A percentile compares a stretch with the other conserved stretches of the same genome.
Conservation (phyloP, 306 rosid genomes). For the Astragalus glycyphyllos region DNA sequence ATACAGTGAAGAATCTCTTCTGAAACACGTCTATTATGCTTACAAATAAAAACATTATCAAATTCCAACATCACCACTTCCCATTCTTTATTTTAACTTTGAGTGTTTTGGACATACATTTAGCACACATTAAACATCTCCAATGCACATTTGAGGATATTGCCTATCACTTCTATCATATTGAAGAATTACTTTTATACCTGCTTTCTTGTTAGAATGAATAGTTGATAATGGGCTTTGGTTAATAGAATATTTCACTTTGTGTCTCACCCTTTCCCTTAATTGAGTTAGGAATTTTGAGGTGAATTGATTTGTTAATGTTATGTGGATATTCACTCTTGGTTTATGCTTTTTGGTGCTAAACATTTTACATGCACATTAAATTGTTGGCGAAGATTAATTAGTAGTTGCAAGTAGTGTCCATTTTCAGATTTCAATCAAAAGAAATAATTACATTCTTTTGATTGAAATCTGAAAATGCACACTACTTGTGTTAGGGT, state of each 20-base stretch:
- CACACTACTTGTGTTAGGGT: no score
- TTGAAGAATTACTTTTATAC: conserved; percentile 10
- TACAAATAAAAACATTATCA: conserved; percentile 8
- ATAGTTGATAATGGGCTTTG: not conserved
- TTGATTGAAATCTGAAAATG: no score
- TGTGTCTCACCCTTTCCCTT: no score
- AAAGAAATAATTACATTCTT: no score
- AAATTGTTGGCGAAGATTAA: no score
- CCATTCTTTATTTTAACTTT: not conserved
- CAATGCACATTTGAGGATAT: conserved; percentile 24
- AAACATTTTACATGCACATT: no score
- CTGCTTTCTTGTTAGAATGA: not conserved
- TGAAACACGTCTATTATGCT: not conserved
- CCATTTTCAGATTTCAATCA: no score
- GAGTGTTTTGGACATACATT: not conserved
- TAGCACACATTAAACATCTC: not conserved
- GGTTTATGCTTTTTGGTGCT: no score
- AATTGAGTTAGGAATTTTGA: no score
- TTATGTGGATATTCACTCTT: no score
- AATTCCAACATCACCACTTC: conserved; percentile 24
- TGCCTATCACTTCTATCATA: not conserved
- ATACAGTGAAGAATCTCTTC: conserved; percentile 3
- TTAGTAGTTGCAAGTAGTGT: no score
- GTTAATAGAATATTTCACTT: conserved; percentile 5
- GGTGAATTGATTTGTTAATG: no score